phyloP scores from a whole-genome alignment of 2,329 filamentous ascomycete genomes.

The Aureobasidium uvarum region DNA sequence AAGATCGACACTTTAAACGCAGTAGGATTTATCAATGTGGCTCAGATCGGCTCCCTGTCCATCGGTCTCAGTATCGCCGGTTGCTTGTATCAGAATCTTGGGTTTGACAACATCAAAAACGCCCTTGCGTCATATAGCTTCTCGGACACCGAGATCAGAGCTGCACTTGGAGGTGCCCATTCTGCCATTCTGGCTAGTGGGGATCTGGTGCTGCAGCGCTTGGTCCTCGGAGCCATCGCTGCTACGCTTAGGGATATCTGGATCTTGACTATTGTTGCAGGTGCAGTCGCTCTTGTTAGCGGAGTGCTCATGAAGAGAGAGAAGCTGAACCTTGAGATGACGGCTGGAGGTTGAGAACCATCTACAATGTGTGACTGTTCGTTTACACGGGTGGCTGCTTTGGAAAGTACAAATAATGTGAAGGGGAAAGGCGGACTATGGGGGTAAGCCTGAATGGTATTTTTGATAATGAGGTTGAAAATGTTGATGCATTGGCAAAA shows the following conservation, averaged over 20 bases:
- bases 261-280: neutral
- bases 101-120: neutral
- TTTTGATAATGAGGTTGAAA: no score
- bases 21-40: neutral
- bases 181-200: neutral
- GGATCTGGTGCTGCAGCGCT: neutral
- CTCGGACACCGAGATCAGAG: neutral
- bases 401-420: no score
- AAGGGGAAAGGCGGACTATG: no score
- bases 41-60: neutral
- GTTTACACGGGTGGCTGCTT: no score
- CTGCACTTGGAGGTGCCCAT: neutral
- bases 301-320: conserved; percentile 1
- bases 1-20: neutral
- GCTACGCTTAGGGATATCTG: neutral
- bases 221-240: neutral
- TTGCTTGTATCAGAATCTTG: conserved; percentile 1
- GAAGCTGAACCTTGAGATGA: neutral
- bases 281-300: neutral
- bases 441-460: no score
- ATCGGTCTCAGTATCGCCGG: neutral
- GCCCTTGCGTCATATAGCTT: neutral
- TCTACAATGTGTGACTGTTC: no score
- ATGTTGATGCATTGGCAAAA: no score
- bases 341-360: neutral